A percentile compares a stretch with the other conserved stretches of the same genome.
phyloP scores from a whole-genome alignment of 169 alveolate genomes.

The Plasmodium relictum region DNA sequence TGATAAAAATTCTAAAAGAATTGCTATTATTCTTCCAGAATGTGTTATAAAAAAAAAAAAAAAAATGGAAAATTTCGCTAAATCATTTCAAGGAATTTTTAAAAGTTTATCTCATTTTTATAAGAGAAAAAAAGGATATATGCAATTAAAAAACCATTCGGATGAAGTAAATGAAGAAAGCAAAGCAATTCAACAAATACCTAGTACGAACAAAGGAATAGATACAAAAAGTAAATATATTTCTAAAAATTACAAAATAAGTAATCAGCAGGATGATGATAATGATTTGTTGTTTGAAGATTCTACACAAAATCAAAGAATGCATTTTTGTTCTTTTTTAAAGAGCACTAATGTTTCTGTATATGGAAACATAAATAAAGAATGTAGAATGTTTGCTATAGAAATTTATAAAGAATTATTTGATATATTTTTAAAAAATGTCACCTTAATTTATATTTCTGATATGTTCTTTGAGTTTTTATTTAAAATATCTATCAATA shows the following conservation, averaged over 20 bases:
- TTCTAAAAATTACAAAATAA: background rate
- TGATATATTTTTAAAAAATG: constrained; percentile 65
- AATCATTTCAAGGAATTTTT: constrained; percentile 11
- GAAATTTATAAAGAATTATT: constrained; percentile 73
- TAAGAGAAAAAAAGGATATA: constrained; percentile 8
- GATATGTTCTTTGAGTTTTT: constrained; percentile 66
- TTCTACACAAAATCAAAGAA: constrained; percentile 18
- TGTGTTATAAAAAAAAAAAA: constrained; percentile 15
- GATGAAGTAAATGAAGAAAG: background rate
- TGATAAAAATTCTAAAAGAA: constrained; percentile 64
- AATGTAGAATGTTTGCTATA: constrained; percentile 69
- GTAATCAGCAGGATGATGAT: background rate
- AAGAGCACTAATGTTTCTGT: constrained; percentile 21
- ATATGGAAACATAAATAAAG: constrained; percentile 42
- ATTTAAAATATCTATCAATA: constrained; percentile 72
- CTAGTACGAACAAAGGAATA: background rate
- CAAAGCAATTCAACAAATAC: background rate
- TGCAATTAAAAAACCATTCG: background rate
- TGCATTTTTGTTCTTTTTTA: constrained; percentile 45
- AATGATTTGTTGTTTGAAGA: background rate
- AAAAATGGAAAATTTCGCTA: constrained; percentile 25
- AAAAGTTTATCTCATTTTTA: constrained; percentile 15
- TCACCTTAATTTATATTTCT: constrained; percentile 48
- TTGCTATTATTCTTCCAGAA: constrained; percentile 77
- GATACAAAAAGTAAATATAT: background rate